Base-by-base conservation (phyloP, 495 filamentous ascomycete genomes). In the Xylaria venustula region DNA sequence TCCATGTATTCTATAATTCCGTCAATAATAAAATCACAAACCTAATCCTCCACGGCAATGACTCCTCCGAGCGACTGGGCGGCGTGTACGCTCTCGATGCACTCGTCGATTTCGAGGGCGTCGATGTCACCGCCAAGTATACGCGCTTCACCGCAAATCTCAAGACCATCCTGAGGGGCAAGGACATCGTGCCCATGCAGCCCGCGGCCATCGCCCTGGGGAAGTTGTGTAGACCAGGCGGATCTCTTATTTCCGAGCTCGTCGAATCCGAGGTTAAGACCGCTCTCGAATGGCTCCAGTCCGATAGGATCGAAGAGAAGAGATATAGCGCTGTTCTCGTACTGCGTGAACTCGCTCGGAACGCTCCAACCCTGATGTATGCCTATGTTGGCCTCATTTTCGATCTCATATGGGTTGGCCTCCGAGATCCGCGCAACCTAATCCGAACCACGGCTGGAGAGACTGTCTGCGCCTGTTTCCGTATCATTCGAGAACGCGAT, bases 211-310 rank as follows among this genome's bases (percentile, higher is more conserved):
- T 87, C 64, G 92, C 92, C 11, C 79, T 99, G 22, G 95, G 94
- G 32, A 88, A 88, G 65, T 83, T 99, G 48, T 95, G 93, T 60
- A 87, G 87, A 62, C 95, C 94, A 2, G 95, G 94, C 45, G 94
- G 94, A 45, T 92, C 94, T 37, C 80, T 99, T 53, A 96, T 95
- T 37, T 94, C 94, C 1, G 95, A 98, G 75, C 78, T 99, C 42
- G 95, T 99, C 41, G 94, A 99, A 65, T 90, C 92, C 60, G 95
- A 99, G 71, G 91, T 98, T 42, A 92, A 96, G 69, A 90, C 90
- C 8, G 93, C 94, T 0, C 77, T 98, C 41, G 94, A 99, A 77
- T 97, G 90, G 90, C 81, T 99, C 48, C 93, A 97, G 67, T 89
- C 90, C n/a, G 95, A 97, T 63, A 84, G 93, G 25, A 87, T 94